phyloP scores from a whole-genome alignment of 805 yeast genomes.

The Metschnikowia lunata region DNA sequence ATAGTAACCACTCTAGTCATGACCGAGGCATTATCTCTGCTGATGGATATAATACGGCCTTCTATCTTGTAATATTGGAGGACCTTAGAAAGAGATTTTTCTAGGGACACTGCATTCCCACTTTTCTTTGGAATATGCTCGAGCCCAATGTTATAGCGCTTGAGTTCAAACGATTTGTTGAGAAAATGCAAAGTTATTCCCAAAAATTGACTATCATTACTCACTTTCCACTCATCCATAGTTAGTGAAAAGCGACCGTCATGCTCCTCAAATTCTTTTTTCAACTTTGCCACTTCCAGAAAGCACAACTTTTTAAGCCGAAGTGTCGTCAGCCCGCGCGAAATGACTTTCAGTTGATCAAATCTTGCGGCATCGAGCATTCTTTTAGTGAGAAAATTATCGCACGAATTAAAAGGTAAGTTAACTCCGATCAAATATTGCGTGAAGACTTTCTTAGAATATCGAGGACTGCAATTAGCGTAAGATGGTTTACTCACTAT shows the following conservation, averaged over 20 bases:
- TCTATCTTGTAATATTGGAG: conserved; percentile 4
- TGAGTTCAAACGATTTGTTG: conserved; percentile 4
- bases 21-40: conserved; percentile 5
- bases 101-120: conserved; percentile 1
- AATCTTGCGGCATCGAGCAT: conserved; percentile 6
- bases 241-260: conserved; percentile 6
- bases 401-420: conserved; percentile 5
- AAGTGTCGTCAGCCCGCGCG: conserved; percentile 3
- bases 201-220: conserved; percentile 2
- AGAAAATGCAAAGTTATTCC: conserved; percentile 4
- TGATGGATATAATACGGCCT: conserved; percentile 6
- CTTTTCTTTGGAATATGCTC: conserved; percentile 5
- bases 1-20: conserved; percentile 2
- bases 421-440: conserved; percentile 1
- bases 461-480: conserved; percentile 2
- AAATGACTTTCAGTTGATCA: conserved; percentile 4
- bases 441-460: conserved; percentile 1
- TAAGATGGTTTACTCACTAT: conserved; percentile 1
- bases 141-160: conserved; percentile 5
- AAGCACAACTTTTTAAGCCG: conserved; percentile 2
- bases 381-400: conserved; percentile 1
- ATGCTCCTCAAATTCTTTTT: conserved; percentile 2
- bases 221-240: conserved; percentile 3
- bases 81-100: conserved; percentile 1
- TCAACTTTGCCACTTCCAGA: conserved; percentile 3